Evolutionary conservation across 192 early-diverging fungal species (phyloP).

Genomic region (Backusella morwellensis): DNA sequence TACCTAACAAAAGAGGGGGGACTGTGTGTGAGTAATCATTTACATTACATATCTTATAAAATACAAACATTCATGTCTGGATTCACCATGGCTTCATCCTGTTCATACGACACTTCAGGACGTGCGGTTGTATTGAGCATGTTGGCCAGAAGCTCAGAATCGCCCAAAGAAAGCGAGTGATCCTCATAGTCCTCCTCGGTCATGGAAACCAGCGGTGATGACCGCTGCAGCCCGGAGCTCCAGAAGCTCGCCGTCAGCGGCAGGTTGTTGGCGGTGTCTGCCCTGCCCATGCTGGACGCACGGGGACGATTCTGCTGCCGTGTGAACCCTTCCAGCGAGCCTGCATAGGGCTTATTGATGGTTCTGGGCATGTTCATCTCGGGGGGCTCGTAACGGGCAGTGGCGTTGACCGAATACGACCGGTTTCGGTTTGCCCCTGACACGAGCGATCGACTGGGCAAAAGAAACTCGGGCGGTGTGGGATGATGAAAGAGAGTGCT

Average conservation of each 20-base stretch:
- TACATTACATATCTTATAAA: background rate
- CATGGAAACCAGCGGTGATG: background rate
- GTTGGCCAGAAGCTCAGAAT: slow-evolving; percentile 23
- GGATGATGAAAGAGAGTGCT: background rate
- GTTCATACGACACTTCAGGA: background rate
- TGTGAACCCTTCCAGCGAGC: background rate
- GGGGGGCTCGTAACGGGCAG: background rate
- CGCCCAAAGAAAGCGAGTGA: slow-evolving; percentile 11
- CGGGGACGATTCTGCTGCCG: background rate
- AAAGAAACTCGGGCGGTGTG: slow-evolving; percentile 1
- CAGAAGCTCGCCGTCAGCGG: background rate
- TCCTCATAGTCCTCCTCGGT: slow-evolving; percentile 2
- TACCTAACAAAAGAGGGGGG: background rate
- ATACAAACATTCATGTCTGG: background rate
- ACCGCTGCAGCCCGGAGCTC: background rate
- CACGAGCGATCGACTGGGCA: background rate
- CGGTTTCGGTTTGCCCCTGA: slow-evolving; percentile 9
- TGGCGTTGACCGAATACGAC: slow-evolving; percentile 27
- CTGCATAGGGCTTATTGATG: background rate
- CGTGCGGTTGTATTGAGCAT: slow-evolving; percentile 1
- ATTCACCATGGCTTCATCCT: background rate
- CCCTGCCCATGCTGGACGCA: slow-evolving; percentile 4
- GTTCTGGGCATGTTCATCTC: background rate
- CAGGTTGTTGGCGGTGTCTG: background rate
- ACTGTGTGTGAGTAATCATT: background rate